Conservation (phyloP, 176 grass and related monocot species). For the Carex scoparia region DNA sequence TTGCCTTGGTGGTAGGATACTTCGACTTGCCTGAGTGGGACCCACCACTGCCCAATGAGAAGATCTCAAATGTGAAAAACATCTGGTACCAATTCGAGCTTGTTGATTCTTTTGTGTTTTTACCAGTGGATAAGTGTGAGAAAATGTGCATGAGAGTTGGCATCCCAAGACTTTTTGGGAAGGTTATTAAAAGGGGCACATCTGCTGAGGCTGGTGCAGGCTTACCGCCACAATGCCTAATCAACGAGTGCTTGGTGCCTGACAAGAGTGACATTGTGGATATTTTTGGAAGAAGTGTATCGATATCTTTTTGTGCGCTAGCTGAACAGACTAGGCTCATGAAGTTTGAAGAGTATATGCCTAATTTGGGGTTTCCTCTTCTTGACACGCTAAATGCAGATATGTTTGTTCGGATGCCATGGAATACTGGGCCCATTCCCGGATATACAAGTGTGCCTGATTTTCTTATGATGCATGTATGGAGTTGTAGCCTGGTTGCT, state of each 20-base stretch:
- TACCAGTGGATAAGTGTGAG: constrained; percentile 63
- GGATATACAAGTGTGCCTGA: constrained; percentile 40
- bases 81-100: constrained; percentile 81
- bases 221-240: constrained; percentile 59
- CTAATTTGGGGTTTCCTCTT: constrained; percentile 47
- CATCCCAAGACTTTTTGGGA: constrained; percentile 59
- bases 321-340: constrained; percentile 37
- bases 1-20: constrained; percentile 77
- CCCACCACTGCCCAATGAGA: constrained; percentile 38
- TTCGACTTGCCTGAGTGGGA: constrained; percentile 90
- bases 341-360: constrained; percentile 54
- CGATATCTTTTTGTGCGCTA: constrained; percentile 56
- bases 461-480: constrained; percentile 61
- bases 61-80: constrained; percentile 35
- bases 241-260: constrained; percentile 47
- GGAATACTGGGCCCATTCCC: constrained; percentile 28
- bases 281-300: constrained; percentile 58
- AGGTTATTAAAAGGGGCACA: constrained; percentile 51
- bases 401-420: constrained; percentile 78
- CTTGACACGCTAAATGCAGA: constrained; percentile 68
- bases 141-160: constrained; percentile 53
- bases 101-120: constrained; percentile 62
- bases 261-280: constrained; percentile 49
- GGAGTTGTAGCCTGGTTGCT: constrained; percentile 55
- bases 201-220: constrained; percentile 47